A percentile compares a stretch with the other conserved stretches of the same genome.
phyloP scores from a whole-genome alignment of 306 rosid genomes.

The Spatholobus suberectus region DNA sequence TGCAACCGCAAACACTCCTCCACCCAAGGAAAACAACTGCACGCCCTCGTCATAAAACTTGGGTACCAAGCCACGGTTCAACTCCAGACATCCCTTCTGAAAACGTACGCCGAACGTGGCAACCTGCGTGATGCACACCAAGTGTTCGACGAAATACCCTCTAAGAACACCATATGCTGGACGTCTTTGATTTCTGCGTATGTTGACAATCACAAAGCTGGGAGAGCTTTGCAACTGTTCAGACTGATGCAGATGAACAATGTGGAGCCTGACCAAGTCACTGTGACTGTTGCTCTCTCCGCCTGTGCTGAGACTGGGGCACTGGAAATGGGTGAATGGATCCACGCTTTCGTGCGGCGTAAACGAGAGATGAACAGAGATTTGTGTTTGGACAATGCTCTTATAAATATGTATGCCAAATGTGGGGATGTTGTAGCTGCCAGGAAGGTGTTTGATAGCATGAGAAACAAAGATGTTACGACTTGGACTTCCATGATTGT shows the following conservation, averaged over 20 bases:
- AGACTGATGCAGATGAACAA: conserved; percentile 56
- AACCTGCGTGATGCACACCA: conserved; percentile 44
- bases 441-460: conserved; percentile 59
- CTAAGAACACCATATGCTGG: conserved; percentile 51
- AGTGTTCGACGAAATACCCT: conserved; percentile 56
- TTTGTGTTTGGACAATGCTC: conserved; percentile 60
- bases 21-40: conserved; percentile 54
- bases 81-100: conserved; percentile 63
- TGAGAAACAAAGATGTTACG: conserved; percentile 57
- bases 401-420: conserved; percentile 67
- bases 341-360: conserved; percentile 41
- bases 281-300: conserved; percentile 56
- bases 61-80: conserved; percentile 50
- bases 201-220: conserved; percentile 57
- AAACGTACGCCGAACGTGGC: conserved; percentile 38
- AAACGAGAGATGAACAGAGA: conserved; percentile 42
- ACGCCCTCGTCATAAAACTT: conserved; percentile 53
- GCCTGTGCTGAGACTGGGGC: conserved; percentile 68
- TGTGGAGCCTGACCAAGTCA: conserved; percentile 60
- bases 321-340: conserved; percentile 60
- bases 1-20: conserved; percentile 43
- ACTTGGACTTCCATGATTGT: conserved; percentile 75
- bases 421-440: conserved; percentile 56
- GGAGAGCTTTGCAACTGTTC: conserved; percentile 53
- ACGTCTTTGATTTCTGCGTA: conserved; percentile 68